Base-by-base conservation (phyloP, 176 grass and related monocot genomes). In the Luzula sylvatica region DNA sequence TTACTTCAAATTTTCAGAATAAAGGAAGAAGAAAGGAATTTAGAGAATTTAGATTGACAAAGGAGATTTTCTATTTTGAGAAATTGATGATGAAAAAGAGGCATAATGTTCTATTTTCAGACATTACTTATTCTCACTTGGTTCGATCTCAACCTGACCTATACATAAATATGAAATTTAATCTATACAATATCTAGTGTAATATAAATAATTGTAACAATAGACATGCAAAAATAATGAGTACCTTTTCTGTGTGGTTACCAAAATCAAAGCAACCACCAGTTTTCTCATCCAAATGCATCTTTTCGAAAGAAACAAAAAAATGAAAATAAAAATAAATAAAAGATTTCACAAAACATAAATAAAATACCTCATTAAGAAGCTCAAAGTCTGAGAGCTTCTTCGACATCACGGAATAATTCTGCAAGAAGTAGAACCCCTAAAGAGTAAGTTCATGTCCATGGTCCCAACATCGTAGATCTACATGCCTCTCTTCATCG, bases 191-290 rank as follows among this genome's bases (percentile, higher is more conserved):
- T 30, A 54, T 49, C n/a, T n/a, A n/a, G n/a, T n/a, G n/a, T n/a
- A n/a, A n/a, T n/a, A n/a, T n/a, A n/a, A n/a, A n/a, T n/a, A n/a
- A n/a, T n/a, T n/a, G 3, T 13, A 46, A 16, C 9, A n/a, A 46
- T 8, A 4, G 42, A 16, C 3, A 46, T n/a, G 28, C 18, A 42
- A 47, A 25, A 16, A 62, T 62, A 46, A 46, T 23, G 45, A 61
- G 56, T 46, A 95, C 90, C 84, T 88, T 95, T 71, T 95, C 90
- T 61, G 84, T 88, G 54, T 95, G 90, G 48, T 86, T 81, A 55
- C 90, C 90, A 76, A 86, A 95, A 73, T 95, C 84, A 30, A 81
- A 82, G 66, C 88, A 95, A 26, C 77, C 84, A 38, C 90, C 90
- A 17, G 46, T 70, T 46, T 30, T 77, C 30, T 67, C 71, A 73